Conservation (phyloP, 2,329 filamentous ascomycete genomes). For the Beauveria sp. region DNA sequence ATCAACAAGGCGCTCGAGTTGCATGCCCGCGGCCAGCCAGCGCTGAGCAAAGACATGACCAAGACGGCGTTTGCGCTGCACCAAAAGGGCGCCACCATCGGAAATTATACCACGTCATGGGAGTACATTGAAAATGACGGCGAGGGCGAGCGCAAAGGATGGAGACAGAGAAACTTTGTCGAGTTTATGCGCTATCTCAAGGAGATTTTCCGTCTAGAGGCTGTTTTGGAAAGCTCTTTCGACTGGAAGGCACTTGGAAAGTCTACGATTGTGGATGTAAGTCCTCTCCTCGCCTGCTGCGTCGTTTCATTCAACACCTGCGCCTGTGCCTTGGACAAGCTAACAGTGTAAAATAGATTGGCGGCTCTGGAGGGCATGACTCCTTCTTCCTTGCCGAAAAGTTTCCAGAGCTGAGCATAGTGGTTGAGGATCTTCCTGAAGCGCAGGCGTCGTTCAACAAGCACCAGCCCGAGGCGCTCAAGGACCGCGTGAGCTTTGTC, state of each 20-base stretch:
- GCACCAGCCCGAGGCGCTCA: conserved; percentile 26
- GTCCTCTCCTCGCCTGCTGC: conserved; percentile 13
- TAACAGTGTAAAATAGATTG: conserved; percentile 23
- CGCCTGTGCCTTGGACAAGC: too few relatives aligned
- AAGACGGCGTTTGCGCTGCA: conserved; percentile 30
- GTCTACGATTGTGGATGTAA: conserved; percentile 32
- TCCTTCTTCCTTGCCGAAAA: conserved; percentile 31
- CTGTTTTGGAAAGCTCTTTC: conserved; percentile 23
- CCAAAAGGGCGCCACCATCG: conserved; percentile 23
- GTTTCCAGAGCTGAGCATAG: conserved; percentile 33
- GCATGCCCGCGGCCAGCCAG: conserved; percentile 23
- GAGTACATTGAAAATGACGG: conserved; percentile 33
- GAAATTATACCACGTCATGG: conserved; percentile 28
- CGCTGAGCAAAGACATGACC: conserved; percentile 25
- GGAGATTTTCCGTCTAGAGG: conserved; percentile 30
- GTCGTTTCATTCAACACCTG: neutral
- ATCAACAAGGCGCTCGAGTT: conserved; percentile 25
- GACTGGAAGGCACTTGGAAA: conserved; percentile 30
- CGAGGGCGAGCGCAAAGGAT: conserved; percentile 29
- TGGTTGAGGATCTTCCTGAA: conserved; percentile 37
- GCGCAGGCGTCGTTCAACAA: conserved; percentile 27
- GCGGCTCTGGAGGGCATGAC: conserved; percentile 35
- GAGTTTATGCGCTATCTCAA: conserved; percentile 33
- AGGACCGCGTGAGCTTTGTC: conserved; percentile 26
- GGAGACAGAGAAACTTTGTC: conserved; percentile 31